These are phyloP conservation scores for Gremmenia infestans DNA, from an alignment of 2,329 filamentous ascomycete genomes.

Conservation along the genomic window DNA sequence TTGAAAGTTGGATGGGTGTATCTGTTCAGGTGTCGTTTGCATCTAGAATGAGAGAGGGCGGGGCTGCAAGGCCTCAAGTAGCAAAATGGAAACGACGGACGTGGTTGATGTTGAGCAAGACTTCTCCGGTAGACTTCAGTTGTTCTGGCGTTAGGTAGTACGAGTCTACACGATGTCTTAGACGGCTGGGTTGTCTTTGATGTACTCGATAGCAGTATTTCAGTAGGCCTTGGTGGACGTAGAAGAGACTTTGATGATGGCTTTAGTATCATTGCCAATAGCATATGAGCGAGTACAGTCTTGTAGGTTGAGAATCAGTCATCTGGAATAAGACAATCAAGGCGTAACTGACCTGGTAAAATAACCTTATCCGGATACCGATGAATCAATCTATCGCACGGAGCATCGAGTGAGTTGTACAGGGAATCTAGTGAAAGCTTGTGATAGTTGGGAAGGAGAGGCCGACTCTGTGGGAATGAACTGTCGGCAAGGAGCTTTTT, in stretches of 20 bases:
- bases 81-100: slow-evolving; percentile 57
- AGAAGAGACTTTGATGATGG: slow-evolving; percentile 41
- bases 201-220: slow-evolving; percentile 53
- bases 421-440: slow-evolving; percentile 52
- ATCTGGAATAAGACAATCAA: background rate
- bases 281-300: slow-evolving; percentile 58
- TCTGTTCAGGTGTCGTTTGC: slow-evolving; percentile 47
- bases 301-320: slow-evolving; percentile 29
- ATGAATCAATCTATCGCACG: slow-evolving; percentile 54
- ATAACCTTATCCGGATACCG: slow-evolving; percentile 60
- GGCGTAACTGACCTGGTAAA: slow-evolving; percentile 45
- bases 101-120: slow-evolving; percentile 51
- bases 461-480: slow-evolving; percentile 53
- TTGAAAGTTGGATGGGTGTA: slow-evolving; percentile 46
- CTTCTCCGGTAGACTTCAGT: slow-evolving; percentile 48
- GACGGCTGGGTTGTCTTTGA: slow-evolving; percentile 44
- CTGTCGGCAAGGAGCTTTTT: slow-evolving; percentile 47
- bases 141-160: slow-evolving; percentile 52
- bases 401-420: slow-evolving; percentile 51
- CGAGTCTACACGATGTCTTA: slow-evolving; percentile 56
- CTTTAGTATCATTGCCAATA: slow-evolving; percentile 50
- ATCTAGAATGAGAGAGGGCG: slow-evolving; percentile 54
- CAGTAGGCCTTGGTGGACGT: slow-evolving; percentile 42
- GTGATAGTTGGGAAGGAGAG: slow-evolving; percentile 49
- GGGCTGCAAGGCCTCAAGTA: slow-evolving; percentile 56